Evolutionary conservation across 108 stramenopile genomes (phyloP), one percentile per base, ranked within the genome.

Genomic region (Skeletonema menzelii): DNA sequence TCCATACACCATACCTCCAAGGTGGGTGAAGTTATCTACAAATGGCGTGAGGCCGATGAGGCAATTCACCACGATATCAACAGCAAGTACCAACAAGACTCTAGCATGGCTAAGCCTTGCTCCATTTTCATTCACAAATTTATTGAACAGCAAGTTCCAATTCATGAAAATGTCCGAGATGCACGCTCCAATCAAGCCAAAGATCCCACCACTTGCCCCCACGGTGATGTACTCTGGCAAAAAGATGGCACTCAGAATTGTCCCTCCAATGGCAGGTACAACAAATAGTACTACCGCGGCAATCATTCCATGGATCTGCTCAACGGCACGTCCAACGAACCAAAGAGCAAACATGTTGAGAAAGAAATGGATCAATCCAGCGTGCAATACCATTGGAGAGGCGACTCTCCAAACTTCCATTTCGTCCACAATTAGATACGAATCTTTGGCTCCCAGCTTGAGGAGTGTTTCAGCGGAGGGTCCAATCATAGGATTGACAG

Each of bases 341-440:
- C 93, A 88, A 15, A 97, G 73, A 10, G 91, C 95, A 6, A 95
- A 55, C 90, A 97, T 93, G 64, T 98, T 98, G 62, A 95, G 69
- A 26, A 96, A 17, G 66, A 89, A 94, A 75, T 98, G 98, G 0
- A 98, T 89, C 30, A 98, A 59, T 24, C 98, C 98, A n/a, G 96
- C 97, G 83, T 98, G 98, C 22, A 98, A 85, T 60, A 97, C 82
- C 68, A 96, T 93, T 3, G 97, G 85, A 10, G 93, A 92, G 20
- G 89, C 69, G 17, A 98, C 59, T 12, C 97, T 67, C 88, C 88
- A 95, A 20, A 77, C 87, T 65, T 97, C 90, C 30, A 86, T 72
- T 35, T 93, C 84, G 28, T 92, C 77, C n/a, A 97, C 90, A 72
- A 98, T 97, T 38, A 93, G 63, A 62, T 85, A 80, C 3, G 94